A percentile compares a stretch with the other conserved stretches of the same genome.
Conservation (phyloP, 2,329 filamentous ascomycete genomes). For the Ceratocystis cubensis region DNA sequence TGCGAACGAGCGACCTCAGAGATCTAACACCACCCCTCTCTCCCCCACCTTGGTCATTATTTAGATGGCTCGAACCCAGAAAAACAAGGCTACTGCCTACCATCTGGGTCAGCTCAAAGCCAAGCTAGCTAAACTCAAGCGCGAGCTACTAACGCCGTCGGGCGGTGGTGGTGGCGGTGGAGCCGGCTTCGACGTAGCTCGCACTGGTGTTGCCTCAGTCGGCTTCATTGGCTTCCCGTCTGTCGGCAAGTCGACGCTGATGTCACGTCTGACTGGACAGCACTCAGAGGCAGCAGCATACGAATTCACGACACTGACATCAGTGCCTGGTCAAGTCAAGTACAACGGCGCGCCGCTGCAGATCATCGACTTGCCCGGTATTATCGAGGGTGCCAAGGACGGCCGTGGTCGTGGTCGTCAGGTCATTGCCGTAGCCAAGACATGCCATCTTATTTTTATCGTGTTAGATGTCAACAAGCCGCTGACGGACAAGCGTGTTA, state of each 20-base stretch:
- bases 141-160: slow-evolving; percentile 79
- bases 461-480: slow-evolving; percentile 98
- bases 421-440: slow-evolving; percentile 97
- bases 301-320: slow-evolving; percentile 96
- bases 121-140: slow-evolving; percentile 94
- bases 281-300: slow-evolving; percentile 96
- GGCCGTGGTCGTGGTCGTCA: slow-evolving; percentile 94
- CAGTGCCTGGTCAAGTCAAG: slow-evolving; percentile 85
- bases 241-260: slow-evolving; percentile 94
- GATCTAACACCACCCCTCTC: slow-evolving; percentile 15
- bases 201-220: slow-evolving; percentile 92
- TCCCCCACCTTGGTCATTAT: slow-evolving; percentile 22
- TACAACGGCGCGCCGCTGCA: slow-evolving; percentile 97
- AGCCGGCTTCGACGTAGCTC: slow-evolving; percentile 89
- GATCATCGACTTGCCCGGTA: slow-evolving; percentile 96
- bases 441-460: slow-evolving; percentile 97
- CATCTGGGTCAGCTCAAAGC: slow-evolving; percentile 95
- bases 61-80: slow-evolving; percentile 90
- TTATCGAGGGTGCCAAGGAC: slow-evolving; percentile 97
- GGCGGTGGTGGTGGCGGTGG: slow-evolving; percentile 75
- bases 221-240: slow-evolving; percentile 98
- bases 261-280: slow-evolving; percentile 88
- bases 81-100: slow-evolving; percentile 90
- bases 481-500: slow-evolving; percentile 88
- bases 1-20: slow-evolving; percentile 3